These are phyloP conservation scores for Margaritispora aquatica DNA, from an alignment of 495 filamentous ascomycete species.

Conservation along the genomic window DNA sequence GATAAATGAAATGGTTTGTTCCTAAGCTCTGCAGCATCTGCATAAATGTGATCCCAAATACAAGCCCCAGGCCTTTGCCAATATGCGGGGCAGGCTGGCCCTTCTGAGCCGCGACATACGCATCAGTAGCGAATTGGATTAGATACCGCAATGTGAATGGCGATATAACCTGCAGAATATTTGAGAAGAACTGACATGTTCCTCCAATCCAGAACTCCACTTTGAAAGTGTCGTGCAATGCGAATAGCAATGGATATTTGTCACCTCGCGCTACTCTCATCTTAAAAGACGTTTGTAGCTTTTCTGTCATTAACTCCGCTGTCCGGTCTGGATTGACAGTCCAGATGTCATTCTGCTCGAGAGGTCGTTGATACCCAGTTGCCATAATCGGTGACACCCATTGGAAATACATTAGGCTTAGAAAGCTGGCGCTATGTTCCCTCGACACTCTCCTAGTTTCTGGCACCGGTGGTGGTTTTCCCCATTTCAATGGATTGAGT, in stretches of 20 bases:
- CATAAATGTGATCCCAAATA: slow-evolving; percentile 70
- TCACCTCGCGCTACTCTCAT: slow-evolving; percentile 57
- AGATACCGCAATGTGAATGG: slow-evolving; percentile 69
- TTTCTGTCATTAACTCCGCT: slow-evolving; percentile 59
- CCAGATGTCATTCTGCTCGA: slow-evolving; percentile 85
- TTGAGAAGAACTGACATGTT: slow-evolving; percentile 64
- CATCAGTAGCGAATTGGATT: slow-evolving; percentile 72
- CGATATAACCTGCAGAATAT: slow-evolving; percentile 65
- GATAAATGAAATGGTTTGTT: slow-evolving; percentile 77
- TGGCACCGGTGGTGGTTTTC: slow-evolving; percentile 51
- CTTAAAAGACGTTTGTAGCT: slow-evolving; percentile 60
- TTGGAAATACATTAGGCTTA: slow-evolving; percentile 55
- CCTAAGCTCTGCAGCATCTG: slow-evolving; percentile 66
- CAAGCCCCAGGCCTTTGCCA: slow-evolving; percentile 63
- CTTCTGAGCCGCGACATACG: slow-evolving; percentile 54
- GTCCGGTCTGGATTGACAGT: slow-evolving; percentile 72
- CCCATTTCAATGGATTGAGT: slow-evolving; percentile 58
- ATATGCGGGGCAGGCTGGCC: slow-evolving; percentile 51
- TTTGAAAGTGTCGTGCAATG: slow-evolving; percentile 83
- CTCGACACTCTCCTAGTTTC: slow-evolving; percentile 44
- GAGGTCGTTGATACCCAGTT: slow-evolving; percentile 74
- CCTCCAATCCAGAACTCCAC: slow-evolving; percentile 81
- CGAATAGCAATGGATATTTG: slow-evolving; percentile 69
- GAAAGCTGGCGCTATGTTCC: slow-evolving; percentile 54
- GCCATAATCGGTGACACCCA: slow-evolving; percentile 67